Evolutionary conservation across 2,329 filamentous ascomycete species (phyloP).

Genomic region (Pseudopyricularia javanii): DNA sequence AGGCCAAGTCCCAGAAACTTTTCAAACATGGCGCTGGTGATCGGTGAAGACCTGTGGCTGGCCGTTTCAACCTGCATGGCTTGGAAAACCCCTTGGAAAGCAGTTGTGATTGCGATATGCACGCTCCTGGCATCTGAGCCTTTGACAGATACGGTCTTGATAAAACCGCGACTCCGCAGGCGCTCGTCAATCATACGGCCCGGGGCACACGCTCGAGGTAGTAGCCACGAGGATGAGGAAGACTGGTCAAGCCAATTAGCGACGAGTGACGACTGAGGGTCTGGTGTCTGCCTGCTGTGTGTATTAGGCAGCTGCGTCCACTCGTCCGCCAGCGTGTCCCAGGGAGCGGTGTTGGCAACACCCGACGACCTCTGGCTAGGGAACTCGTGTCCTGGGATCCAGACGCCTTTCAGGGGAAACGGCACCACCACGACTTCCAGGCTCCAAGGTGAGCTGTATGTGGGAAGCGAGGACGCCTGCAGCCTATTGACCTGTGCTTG

Average conservation of each 20-base stretch:
- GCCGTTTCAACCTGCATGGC: conserved; percentile 25
- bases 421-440: conserved; percentile 67
- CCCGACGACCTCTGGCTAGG: conserved; percentile 13
- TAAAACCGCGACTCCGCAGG: conserved; percentile 62
- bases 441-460: conserved; percentile 53
- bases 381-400: conserved; percentile 38
- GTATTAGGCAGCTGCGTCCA: conserved; percentile 44
- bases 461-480: conserved; percentile 47
- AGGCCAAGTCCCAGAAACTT: conserved; percentile 51
- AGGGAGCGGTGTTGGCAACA: conserved; percentile 5
- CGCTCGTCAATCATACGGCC: conserved; percentile 53
- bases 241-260: conserved; percentile 34
- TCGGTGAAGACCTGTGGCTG: conserved; percentile 15
- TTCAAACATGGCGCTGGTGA: conserved; percentile 12
- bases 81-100: conserved; percentile 46
- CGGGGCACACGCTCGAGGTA: conserved; percentile 55
- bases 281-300: conserved; percentile 27
- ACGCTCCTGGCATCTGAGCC: conserved; percentile 57
- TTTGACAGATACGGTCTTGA: conserved; percentile 49
- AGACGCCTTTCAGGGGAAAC: conserved; percentile 47
- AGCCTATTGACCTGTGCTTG: conserved; percentile 40
- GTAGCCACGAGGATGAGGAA: conserved; percentile 46
- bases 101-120: conserved; percentile 46
- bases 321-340: conserved; percentile 25
- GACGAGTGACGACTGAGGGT: conserved; percentile 33